Evolutionary conservation across 441 rosid genomes (phyloP).

Genomic region (Kokia cookei): DNA sequence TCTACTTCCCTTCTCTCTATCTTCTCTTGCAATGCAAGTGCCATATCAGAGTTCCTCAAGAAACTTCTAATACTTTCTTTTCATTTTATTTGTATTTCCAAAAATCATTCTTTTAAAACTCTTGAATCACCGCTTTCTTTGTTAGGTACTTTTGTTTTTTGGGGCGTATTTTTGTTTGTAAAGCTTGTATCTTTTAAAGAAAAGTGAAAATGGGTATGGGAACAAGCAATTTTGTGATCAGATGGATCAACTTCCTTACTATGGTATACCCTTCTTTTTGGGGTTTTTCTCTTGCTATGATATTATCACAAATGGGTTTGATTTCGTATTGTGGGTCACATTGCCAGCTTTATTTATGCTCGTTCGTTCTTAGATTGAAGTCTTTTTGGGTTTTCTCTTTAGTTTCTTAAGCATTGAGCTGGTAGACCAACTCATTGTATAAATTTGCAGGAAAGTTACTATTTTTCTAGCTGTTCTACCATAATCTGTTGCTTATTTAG

Average conservation of each 20-base stretch:
- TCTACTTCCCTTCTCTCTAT: neutral
- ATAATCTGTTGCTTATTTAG: neutral
- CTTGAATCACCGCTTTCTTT: neutral
- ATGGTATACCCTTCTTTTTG: conserved; percentile 40
- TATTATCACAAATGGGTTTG: neutral
- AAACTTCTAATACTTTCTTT: neutral
- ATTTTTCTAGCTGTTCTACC: neutral
- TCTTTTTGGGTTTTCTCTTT: neutral
- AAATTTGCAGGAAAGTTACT: neutral
- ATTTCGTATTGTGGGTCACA: neutral
- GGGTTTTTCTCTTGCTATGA: neutral
- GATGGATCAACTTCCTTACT: conserved; percentile 91
- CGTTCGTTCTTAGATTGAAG: neutral
- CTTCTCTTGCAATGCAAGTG: conserved; percentile 24
- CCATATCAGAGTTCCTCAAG: conserved; percentile 11
- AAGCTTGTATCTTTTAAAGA: neutral
- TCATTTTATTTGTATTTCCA: neutral
- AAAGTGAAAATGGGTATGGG: conserved; percentile 56
- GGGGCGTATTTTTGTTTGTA: neutral
- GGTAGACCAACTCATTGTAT: neutral
- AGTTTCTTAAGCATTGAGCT: neutral
- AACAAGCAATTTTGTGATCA: conserved; percentile 81
- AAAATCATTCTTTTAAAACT: neutral
- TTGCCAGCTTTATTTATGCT: neutral
- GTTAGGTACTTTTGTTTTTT: neutral